Conservation (phyloP, 192 early-diverging fungal genomes). For the Mortierella alpina region DNA sequence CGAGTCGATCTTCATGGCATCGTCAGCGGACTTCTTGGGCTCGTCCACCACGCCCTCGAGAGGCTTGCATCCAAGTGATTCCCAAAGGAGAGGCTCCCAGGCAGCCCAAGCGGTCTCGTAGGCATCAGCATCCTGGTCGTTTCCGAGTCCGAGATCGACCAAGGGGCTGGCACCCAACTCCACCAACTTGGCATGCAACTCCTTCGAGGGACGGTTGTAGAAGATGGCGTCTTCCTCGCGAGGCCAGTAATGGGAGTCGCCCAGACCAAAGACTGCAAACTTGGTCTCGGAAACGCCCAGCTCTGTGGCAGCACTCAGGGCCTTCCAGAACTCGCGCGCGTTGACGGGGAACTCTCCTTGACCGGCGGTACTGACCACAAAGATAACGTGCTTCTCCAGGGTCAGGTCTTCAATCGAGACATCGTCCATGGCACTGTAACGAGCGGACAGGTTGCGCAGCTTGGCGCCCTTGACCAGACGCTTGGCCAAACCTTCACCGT, state of each 20-base stretch:
- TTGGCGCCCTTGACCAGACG: conserved; percentile 85
- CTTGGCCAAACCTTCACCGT: conserved; percentile 86
- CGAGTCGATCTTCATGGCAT: conserved; percentile 92
- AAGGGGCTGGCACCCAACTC: conserved; percentile 79
- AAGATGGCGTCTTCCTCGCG: conserved; percentile 88
- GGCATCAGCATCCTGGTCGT: conserved; percentile 96
- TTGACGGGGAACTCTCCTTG: conserved; percentile 98
- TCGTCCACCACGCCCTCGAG: conserved; percentile 73
- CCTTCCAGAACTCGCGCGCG: conserved; percentile 89
- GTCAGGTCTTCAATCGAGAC: conserved; percentile 83
- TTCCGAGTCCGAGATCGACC: conserved; percentile 78
- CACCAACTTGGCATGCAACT: conserved; percentile 83
- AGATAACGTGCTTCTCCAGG: conserved; percentile 81
- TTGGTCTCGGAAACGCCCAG: conserved; percentile 72
- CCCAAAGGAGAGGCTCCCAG: conserved; percentile 89
- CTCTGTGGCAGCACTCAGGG: conserved; percentile 70
- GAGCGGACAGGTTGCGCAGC: conserved; percentile 84
- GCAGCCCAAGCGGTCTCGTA: conserved; percentile 82
- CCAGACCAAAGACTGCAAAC: conserved; percentile 89
- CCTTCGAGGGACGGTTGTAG: conserved; percentile 92
- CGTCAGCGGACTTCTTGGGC: conserved; percentile 79
- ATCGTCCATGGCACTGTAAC: conserved; percentile 85
- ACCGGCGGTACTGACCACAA: conserved; percentile 88
- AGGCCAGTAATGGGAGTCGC: conserved; percentile 98
- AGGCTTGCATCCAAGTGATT: conserved; percentile 79